phyloP scores from a whole-genome alignment of 1,284 basidiomycete genomes.

The Tremellales sp. region DNA sequence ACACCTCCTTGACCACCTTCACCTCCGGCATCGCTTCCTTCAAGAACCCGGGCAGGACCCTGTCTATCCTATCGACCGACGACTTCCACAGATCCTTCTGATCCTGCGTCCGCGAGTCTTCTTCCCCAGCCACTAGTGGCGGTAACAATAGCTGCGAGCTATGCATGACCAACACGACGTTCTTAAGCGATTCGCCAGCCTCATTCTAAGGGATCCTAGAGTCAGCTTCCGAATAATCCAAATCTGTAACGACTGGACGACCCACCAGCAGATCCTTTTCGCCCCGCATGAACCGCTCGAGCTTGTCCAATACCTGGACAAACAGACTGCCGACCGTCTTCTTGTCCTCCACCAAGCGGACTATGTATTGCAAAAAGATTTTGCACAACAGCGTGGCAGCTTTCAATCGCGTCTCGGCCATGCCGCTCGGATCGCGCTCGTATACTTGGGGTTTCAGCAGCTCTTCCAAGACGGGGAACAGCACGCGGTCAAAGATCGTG shows the following conservation, averaged over 20 bases:
- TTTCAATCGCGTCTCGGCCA: slow-evolving; percentile 83
- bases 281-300: slow-evolving; percentile 86
- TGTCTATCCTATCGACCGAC: slow-evolving; percentile 77
- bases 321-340: slow-evolving; percentile 71
- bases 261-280: slow-evolving; percentile 79
- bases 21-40: slow-evolving; percentile 49
- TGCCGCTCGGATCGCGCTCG: slow-evolving; percentile 73
- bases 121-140: slow-evolving; percentile 50
- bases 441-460: slow-evolving; percentile 80
- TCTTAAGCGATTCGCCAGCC: slow-evolving; percentile 94
- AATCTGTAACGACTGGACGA: slow-evolving; percentile 16
- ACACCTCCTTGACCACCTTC: no score
- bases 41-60: slow-evolving; percentile 84
- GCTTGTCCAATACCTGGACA: slow-evolving; percentile 84
- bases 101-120: slow-evolving; percentile 58
- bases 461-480: slow-evolving; percentile 91
- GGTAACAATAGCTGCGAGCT: slow-evolving; percentile 76
- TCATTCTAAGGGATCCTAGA: slow-evolving; percentile 62
- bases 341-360: slow-evolving; percentile 63
- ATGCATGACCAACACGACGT: slow-evolving; percentile 94
- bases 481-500: slow-evolving; percentile 80
- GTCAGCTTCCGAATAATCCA: slow-evolving; percentile 7
- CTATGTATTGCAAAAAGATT: slow-evolving; percentile 88
- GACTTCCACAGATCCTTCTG: slow-evolving; percentile 77
- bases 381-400: slow-evolving; percentile 88